These are phyloP conservation scores for Elongisporangium prolatum DNA, from an alignment of 352 stramenopile species.

Conservation along the genomic window DNA sequence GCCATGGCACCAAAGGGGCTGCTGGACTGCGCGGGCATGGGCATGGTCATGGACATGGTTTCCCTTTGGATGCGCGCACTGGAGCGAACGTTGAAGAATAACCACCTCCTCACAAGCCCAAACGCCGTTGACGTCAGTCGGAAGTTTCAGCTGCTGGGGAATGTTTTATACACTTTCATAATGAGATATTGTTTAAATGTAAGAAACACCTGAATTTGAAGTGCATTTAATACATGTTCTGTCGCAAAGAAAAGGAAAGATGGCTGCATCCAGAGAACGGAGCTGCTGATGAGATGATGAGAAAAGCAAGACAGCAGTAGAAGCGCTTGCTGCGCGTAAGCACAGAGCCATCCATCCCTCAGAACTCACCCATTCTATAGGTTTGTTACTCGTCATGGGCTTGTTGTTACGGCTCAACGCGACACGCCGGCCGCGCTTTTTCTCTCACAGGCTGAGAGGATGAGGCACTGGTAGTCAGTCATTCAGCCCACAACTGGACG, in stretches of 20 bases:
- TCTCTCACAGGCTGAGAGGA: neutral
- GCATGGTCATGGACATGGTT: neutral
- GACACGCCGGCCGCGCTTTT: neutral
- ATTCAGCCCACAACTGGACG: neutral
- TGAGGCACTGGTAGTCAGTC: neutral
- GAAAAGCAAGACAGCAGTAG: neutral
- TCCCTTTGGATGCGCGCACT: neutral
- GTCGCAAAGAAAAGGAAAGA: neutral
- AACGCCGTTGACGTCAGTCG: neutral
- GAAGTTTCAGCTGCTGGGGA: too few species aligned
- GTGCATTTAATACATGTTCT: neutral
- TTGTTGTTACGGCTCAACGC: neutral
- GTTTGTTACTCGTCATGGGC: neutral
- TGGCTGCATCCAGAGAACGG: neutral
- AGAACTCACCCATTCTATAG: neutral
- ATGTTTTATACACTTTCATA: neutral
- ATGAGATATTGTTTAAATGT: neutral
- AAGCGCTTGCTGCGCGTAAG: neutral
- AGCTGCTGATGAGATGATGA: neutral
- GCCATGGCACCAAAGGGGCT: slow-evolving; percentile 44
- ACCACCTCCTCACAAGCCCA: neutral
- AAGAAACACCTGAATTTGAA: neutral
- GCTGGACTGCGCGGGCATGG: slow-evolving; percentile 10
- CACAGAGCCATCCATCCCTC: neutral
- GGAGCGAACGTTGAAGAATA: neutral